Evolutionary conservation across 164 flowering plant genomes (phyloP).

Genomic region (Chimonanthus praecox): DNA sequence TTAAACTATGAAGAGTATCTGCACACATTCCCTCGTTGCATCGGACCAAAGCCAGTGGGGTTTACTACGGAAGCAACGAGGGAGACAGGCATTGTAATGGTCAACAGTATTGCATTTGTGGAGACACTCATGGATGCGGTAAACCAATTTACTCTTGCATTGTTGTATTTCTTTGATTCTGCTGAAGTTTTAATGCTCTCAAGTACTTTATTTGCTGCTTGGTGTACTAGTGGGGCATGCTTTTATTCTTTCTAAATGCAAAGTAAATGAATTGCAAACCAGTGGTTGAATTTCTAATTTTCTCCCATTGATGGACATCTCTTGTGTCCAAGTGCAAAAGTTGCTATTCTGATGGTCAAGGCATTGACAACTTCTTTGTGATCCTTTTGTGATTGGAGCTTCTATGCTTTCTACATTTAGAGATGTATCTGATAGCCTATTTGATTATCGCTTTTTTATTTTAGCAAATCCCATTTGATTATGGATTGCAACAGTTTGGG

Average conservation of each 20-base stretch:
- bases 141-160: conserved; percentile 11
- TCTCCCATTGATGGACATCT: neutral
- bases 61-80: conserved; percentile 76
- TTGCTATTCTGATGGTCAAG: neutral
- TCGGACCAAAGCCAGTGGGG: conserved; percentile 73
- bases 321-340: neutral
- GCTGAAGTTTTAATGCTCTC: neutral
- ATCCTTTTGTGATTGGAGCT: neutral
- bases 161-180: no score
- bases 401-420: neutral
- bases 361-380: neutral
- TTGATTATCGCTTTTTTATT: neutral
- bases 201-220: neutral
- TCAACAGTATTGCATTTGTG: conserved; percentile 85
- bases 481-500: no score
- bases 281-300: no score
- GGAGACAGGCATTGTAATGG: conserved; percentile 77
- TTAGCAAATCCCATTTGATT: neutral
- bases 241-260: neutral
- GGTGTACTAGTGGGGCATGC: neutral
- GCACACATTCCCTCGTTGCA: conserved; percentile 54
- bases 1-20: conserved; percentile 72
- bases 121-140: conserved; percentile 92
- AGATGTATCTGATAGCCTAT: neutral
- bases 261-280: neutral